These are phyloP conservation scores for Lanmaoa rubissima DNA, from an alignment of 768 basidiomycete species.

Conservation along the genomic window DNA sequence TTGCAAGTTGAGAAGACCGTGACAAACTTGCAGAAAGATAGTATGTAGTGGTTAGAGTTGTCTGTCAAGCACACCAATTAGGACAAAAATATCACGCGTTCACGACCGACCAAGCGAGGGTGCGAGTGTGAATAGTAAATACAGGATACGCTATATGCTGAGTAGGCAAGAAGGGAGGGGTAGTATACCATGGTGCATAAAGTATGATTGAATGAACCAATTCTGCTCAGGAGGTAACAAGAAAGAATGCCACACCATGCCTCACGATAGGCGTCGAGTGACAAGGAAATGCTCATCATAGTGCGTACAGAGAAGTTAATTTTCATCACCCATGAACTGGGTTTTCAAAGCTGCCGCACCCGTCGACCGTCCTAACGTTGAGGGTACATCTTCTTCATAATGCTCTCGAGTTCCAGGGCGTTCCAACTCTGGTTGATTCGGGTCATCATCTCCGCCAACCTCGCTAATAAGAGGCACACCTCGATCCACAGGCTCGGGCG, in stretches of 20 bases:
- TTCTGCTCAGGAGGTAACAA: conserved; percentile 2
- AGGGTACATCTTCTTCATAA: conserved; percentile 20
- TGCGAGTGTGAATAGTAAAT: not conserved
- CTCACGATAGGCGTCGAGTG: not conserved
- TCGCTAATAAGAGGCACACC: conserved; percentile 1
- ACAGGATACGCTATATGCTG: conserved; percentile 6
- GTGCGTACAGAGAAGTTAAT: conserved; percentile 1
- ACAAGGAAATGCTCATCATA: not conserved
- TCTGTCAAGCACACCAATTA: not conserved
- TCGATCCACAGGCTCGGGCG: conserved; percentile 6
- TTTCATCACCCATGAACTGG: not conserved
- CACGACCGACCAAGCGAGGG: not conserved
- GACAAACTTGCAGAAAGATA: not conserved
- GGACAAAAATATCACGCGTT: not conserved
- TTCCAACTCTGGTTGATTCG: conserved; percentile 4
- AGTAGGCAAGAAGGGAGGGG: conserved; percentile 1
- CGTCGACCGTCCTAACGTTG: conserved; percentile 29
- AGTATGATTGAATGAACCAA: conserved; percentile 9
- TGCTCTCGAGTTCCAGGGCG: conserved; percentile 2
- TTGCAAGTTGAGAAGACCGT: not conserved
- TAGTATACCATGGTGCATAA: conserved; percentile 8
- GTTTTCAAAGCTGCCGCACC: conserved; percentile 20
- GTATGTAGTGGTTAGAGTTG: not conserved
- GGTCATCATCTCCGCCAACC: conserved; percentile 3
- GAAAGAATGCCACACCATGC: not conserved